A percentile compares a stretch with the other conserved stretches of the same genome.
phyloP scores from a whole-genome alignment of 176 grass and related monocot genomes.

The Musa acuminata region DNA sequence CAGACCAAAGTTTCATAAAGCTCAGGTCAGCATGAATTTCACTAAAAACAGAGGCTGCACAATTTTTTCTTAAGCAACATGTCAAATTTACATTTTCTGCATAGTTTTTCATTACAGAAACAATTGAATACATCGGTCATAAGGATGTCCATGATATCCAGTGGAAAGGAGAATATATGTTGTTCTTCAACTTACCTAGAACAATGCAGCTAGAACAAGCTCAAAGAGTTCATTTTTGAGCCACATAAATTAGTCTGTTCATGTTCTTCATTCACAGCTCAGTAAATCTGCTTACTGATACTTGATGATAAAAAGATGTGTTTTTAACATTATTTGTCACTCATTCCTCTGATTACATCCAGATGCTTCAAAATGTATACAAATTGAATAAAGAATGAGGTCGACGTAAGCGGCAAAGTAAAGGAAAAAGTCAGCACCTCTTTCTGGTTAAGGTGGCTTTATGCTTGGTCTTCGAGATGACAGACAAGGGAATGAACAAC shows the following conservation, averaged over 20 bases:
- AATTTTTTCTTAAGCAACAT: too few species aligned
- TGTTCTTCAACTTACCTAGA: too few species aligned
- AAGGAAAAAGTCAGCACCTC: background rate
- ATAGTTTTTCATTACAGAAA: too few species aligned
- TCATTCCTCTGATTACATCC: slow-evolving; percentile 5
- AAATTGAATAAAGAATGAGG: slow-evolving; percentile 10
- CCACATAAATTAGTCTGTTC: background rate
- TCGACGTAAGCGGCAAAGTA: background rate
- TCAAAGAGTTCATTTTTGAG: too few species aligned
- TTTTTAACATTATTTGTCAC: slow-evolving; percentile 17
- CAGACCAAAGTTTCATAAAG: too few species aligned
- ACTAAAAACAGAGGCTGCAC: too few species aligned
- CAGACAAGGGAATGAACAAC: slow-evolving; percentile 48
- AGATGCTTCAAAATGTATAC: slow-evolving; percentile 16
- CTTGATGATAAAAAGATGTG: background rate
- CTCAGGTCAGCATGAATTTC: too few species aligned
- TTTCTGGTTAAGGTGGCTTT: background rate
- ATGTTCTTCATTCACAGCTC: background rate
- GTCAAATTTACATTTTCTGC: too few species aligned
- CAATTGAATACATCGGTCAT: too few species aligned
- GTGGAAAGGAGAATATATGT: too few species aligned
- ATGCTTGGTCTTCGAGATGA: slow-evolving; percentile 61
- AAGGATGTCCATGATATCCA: too few species aligned
- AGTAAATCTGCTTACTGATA: background rate
- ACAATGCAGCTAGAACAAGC: too few species aligned